Percentiles rank a stretch among this genome's conserved stretches.
These are phyloP conservation scores for Schizonepeta tenuifolia DNA, from an alignment of 257 asterid genomes.

Conservation along the genomic window DNA sequence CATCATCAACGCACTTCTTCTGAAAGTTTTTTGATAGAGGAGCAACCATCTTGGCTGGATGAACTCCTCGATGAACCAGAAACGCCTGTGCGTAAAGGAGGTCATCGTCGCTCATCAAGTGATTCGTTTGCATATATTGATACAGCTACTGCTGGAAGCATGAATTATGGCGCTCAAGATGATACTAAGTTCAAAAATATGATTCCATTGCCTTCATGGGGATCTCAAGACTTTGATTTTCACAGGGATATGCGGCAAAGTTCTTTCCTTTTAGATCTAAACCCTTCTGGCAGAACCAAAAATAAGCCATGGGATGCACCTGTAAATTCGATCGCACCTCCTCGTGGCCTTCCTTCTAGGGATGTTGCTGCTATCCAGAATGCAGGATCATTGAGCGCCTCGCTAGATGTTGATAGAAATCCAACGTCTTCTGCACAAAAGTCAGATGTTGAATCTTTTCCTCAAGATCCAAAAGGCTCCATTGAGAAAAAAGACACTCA, in stretches of 20 bases:
- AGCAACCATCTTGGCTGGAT: constrained; percentile 92
- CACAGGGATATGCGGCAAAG: constrained; percentile 52
- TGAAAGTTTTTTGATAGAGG: constrained; percentile 75
- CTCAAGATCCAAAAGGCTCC: constrained; percentile 56
- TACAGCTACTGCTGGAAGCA: constrained; percentile 40
- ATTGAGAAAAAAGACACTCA: constrained; percentile 63
- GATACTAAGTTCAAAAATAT: constrained; percentile 53
- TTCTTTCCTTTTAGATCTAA: constrained; percentile 54
- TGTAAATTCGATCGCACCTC: constrained; percentile 46
- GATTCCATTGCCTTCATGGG: constrained; percentile 64
- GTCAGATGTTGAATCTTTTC: constrained; percentile 59
- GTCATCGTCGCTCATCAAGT: constrained; percentile 96
- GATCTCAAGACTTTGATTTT: constrained; percentile 67
- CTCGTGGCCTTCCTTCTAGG: constrained; percentile 58
- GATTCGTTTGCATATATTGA: constrained; percentile 87
- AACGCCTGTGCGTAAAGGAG: constrained; percentile 82
- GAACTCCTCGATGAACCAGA: constrained; percentile 95
- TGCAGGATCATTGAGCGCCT: constrained; percentile 46
- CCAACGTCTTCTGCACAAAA: constrained; percentile 53
- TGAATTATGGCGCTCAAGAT: constrained; percentile 56
- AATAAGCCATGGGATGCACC: constrained; percentile 65
- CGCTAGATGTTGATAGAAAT: constrained; percentile 61
- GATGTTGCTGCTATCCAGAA: constrained; percentile 46
- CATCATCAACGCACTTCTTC: constrained; percentile 92
- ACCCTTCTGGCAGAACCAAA: constrained; percentile 50